A percentile compares a stretch with the other conserved stretches of the same genome.
Conservation (phyloP, 768 basidiomycete genomes). For the Polyporus arcularius region DNA sequence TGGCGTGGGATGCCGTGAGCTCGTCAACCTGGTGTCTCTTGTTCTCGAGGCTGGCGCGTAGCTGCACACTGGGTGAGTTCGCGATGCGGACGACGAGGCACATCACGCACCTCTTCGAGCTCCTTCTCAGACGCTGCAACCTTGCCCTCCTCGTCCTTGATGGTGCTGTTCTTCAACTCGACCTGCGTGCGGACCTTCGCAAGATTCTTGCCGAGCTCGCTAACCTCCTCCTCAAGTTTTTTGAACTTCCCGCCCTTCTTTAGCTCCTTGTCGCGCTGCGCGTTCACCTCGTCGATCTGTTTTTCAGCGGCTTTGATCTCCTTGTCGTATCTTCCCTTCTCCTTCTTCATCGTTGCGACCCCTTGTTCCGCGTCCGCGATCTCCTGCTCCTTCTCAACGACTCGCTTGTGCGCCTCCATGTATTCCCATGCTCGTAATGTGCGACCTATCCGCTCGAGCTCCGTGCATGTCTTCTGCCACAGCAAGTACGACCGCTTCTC, state of each 20-base stretch:
- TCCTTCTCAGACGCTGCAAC: slow-evolving; percentile 54
- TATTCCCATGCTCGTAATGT: slow-evolving; percentile 89
- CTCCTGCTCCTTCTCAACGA: slow-evolving; percentile 55
- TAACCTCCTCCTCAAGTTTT: slow-evolving; percentile 79
- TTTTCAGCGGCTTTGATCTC: slow-evolving; percentile 69
- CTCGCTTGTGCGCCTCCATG: slow-evolving; percentile 58
- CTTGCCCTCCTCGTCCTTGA: slow-evolving; percentile 76
- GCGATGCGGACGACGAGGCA: neutral
- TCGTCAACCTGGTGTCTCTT: slow-evolving; percentile 63
- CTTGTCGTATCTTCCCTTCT: slow-evolving; percentile 49
- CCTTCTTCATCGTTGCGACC: slow-evolving; percentile 45
- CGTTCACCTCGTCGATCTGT: slow-evolving; percentile 63
- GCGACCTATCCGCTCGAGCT: slow-evolving; percentile 84
- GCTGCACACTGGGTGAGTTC: slow-evolving; percentile 39
- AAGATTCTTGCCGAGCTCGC: slow-evolving; percentile 74
- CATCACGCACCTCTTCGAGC: slow-evolving; percentile 56
- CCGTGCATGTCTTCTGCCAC: slow-evolving; percentile 86
- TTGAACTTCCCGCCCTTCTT: slow-evolving; percentile 92
- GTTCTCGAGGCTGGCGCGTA: slow-evolving; percentile 53
- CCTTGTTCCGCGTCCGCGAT: slow-evolving; percentile 53
- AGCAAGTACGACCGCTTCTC: slow-evolving; percentile 89
- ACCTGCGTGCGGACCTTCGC: slow-evolving; percentile 84
- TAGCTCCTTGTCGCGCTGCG: slow-evolving; percentile 82
- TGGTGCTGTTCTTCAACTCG: slow-evolving; percentile 74
- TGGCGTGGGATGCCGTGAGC: slow-evolving; percentile 54